Evolutionary conservation across 2,329 filamentous ascomycete species (phyloP), one percentile per base, ranked within the genome.

Genomic region (Clarireedia homoeocarpa): DNA sequence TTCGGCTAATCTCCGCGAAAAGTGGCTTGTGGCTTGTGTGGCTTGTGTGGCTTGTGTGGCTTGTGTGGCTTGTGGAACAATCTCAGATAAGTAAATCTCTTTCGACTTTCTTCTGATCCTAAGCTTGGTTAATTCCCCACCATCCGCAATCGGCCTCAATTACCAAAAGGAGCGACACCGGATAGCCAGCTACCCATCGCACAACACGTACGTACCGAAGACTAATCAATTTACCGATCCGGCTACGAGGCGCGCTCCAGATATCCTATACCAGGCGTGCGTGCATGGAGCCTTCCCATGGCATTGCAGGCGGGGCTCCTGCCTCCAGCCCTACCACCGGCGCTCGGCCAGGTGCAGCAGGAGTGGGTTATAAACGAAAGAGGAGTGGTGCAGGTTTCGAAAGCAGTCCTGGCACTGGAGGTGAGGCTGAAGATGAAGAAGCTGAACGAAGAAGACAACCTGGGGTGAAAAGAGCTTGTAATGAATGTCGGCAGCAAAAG

Each of bases 401-500:
- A 57, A 85, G 81, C 68, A 85, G 82, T 61, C 82, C 82, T 3
- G 81, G 77, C 26, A 85, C 80, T 60, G 66, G 59, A 65, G 74
- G 77, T 50, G 77, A 76, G 56, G 78, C 78, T 56, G 82, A 83
- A 57, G 76, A 83, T 55, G 73, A 75, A 49, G 77, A 80, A 52
- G 71, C 75, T 48, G 81, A 84, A 65, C 81, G 81, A 71, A 83
- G 82, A 71, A 77, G 83, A 59, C 81, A 85, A 62, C 83, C 84
- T 26, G 83, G 83, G 54, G 84, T 86, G 49, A 90, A 92, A 74
- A 79, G 89, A 65, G 88, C 88, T 5, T 92, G 88, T 72, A 91
- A 91, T 68, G 88, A 92, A 71, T 92, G 88, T 69, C 80, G 88
- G 59, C 88, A 92, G 73, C 88, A 92, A 72, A 92, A 92, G 77